phyloP scores from a whole-genome alignment of 2,329 filamentous ascomycete genomes.

The Ceratocystis harringtonii region DNA sequence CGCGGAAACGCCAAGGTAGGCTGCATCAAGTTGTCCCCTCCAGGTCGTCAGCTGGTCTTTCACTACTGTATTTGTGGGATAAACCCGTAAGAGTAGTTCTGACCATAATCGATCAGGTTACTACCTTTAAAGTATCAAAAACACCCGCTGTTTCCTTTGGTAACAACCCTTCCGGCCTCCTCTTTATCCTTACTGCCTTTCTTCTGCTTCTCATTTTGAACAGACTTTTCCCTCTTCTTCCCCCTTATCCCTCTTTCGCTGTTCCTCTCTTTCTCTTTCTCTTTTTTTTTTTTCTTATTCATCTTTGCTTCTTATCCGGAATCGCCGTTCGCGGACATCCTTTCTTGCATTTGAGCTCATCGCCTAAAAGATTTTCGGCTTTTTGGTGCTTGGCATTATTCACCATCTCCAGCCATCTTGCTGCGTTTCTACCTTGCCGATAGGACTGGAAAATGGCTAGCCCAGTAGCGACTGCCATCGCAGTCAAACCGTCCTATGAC shows the following conservation, averaged over 20 bases:
- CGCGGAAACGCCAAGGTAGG: not conserved
- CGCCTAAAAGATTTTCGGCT: no score
- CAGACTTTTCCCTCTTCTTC: not conserved
- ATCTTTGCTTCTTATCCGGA: not conserved
- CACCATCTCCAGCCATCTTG: not conserved
- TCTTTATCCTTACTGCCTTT: not conserved
- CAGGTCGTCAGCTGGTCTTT: not conserved
- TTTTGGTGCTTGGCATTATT: not conserved
- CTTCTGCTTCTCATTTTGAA: not conserved
- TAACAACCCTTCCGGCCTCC: constrained; percentile 2
- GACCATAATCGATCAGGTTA: not conserved
- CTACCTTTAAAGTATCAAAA: not conserved
- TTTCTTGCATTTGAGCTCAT: not conserved
- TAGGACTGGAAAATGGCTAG: not conserved
- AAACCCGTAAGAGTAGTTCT: not conserved
- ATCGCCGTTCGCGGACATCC: not conserved
- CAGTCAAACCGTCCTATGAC: constrained; percentile 8
- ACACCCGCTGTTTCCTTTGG: not conserved
- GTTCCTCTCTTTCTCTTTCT: not conserved
- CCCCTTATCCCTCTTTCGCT: not conserved
- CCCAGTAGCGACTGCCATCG: constrained; percentile 3
- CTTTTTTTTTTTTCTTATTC: not conserved
- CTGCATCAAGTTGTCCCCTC: not conserved
- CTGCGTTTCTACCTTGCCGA: not conserved
- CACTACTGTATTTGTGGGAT: not conserved